These are phyloP conservation scores for Arctostaphylos glauca DNA, from an alignment of 148 eudicot genomes.

Conservation along the genomic window DNA sequence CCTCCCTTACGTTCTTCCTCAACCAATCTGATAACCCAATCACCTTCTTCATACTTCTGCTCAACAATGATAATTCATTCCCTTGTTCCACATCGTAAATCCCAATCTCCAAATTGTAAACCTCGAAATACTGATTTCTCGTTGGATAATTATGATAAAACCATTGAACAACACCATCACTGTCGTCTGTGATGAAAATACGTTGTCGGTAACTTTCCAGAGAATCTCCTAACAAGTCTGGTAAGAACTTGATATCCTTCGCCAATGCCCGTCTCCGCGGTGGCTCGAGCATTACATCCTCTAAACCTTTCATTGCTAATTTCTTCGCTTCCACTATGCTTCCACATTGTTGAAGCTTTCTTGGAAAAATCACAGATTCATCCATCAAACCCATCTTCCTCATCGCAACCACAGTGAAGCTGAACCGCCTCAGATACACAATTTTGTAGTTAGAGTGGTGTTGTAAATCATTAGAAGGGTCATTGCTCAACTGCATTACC, in stretches of 20 bases:
- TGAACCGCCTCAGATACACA: constrained; percentile 34
- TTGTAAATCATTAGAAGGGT: constrained; percentile 18
- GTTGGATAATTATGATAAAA: constrained; percentile 31
- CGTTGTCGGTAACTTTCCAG: constrained; percentile 27
- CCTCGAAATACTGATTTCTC: constrained; percentile 28
- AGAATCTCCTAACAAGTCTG: constrained; percentile 33
- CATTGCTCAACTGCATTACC: constrained; percentile 22
- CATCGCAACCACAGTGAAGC: constrained; percentile 32
- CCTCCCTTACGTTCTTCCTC: constrained; percentile 22
- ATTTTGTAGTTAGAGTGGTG: constrained; percentile 22
- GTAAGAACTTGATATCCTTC: constrained; percentile 31
- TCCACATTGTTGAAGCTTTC: constrained; percentile 21
- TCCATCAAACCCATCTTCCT: constrained; percentile 14
- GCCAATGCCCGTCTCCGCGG: constrained; percentile 22
- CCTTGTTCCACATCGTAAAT: background rate
- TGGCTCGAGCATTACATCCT: constrained; percentile 42
- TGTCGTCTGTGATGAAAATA: constrained; percentile 34
- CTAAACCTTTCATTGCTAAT: constrained; percentile 36
- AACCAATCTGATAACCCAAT: constrained; percentile 27
- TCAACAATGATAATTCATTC: background rate
- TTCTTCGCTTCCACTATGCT: constrained; percentile 22
- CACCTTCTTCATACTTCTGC: background rate
- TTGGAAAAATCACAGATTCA: background rate
- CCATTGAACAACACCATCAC: constrained; percentile 27
- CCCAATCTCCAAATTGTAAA: constrained; percentile 22